phyloP scores from a whole-genome alignment of 371 early-diverging fungal genomes.

The Actinomortierella ambigua region DNA sequence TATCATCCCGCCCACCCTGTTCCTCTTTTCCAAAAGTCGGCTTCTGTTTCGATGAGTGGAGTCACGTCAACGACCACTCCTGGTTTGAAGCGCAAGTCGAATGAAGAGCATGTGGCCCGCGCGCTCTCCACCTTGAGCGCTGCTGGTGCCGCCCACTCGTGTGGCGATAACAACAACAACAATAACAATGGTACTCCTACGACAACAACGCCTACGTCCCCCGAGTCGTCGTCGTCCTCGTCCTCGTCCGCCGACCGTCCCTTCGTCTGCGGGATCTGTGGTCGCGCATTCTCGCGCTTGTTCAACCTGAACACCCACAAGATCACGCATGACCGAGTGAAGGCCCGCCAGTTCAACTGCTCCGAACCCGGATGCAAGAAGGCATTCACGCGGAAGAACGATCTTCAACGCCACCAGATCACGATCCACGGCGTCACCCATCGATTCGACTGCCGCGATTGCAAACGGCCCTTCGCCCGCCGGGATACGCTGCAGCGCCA shows the following conservation, averaged over 20 bases:
- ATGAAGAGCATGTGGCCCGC: constrained; percentile 13
- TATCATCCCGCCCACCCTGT: too few relatives aligned
- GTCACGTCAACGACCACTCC: constrained; percentile 1
- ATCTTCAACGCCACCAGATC: constrained; percentile 75
- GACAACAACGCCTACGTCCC: background rate
- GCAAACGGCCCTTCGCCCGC: constrained; percentile 23
- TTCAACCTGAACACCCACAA: constrained; percentile 80
- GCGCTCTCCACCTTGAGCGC: constrained; percentile 14
- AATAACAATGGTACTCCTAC: background rate
- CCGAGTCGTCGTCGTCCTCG: background rate
- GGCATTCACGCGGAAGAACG: constrained; percentile 70
- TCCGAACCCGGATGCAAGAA: constrained; percentile 56
- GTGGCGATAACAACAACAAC: too few relatives aligned
- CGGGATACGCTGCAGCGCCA: constrained; percentile 31
- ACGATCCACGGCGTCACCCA: constrained; percentile 60
- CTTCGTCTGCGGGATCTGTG: constrained; percentile 54
- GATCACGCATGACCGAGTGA: constrained; percentile 69
- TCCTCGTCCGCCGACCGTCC: constrained; percentile 16
- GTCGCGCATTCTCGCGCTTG: constrained; percentile 65
- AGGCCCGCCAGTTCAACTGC: constrained; percentile 67
- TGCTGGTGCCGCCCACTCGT: background rate
- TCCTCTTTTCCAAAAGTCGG: too few relatives aligned
- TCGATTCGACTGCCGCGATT: constrained; percentile 33
- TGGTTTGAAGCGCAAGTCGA: constrained; percentile 42
- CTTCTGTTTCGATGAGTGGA: background rate